Conservation (phyloP, 2,329 filamentous ascomycete genomes). For the Chrysoporthe deuterocubensis region DNA sequence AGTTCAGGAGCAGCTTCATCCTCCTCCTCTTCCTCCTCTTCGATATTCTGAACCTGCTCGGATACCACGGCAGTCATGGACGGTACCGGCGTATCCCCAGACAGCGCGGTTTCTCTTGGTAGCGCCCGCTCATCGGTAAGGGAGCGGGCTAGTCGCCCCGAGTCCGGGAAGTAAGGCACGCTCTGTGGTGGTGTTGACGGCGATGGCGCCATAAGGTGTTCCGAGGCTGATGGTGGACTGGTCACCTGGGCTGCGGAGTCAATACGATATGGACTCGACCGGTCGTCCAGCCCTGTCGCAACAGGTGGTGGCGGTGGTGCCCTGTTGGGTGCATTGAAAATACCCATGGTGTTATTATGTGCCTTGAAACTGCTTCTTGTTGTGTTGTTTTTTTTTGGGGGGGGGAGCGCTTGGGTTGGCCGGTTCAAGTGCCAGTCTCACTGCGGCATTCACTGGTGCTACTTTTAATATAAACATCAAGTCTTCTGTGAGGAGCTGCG, state of each 20-base stretch:
- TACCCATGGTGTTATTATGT: background rate
- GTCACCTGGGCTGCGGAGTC: constrained; percentile 1
- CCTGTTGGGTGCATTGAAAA: background rate
- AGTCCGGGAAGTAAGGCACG: constrained; percentile 1
- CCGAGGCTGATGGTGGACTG: constrained; percentile 7
- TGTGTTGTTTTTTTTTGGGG: background rate
- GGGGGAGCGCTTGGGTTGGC: background rate
- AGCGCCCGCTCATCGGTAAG: background rate
- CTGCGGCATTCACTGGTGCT: background rate
- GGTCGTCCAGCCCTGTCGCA: background rate
- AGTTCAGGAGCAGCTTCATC: constrained; percentile 9
- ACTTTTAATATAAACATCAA: background rate
- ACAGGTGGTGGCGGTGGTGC: constrained; percentile 3
- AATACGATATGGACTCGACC: constrained; percentile 1
- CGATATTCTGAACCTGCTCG: background rate
- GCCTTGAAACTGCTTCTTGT: background rate
- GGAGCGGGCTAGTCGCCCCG: background rate
- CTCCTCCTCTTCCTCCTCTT: constrained; percentile 4
- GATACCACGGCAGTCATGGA: background rate
- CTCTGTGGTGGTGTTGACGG: background rate
- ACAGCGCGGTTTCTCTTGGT: background rate
- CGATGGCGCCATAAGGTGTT: constrained; percentile 10
- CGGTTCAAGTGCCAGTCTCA: background rate
- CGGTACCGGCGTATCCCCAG: background rate
- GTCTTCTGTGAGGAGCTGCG: background rate